Evolutionary conservation across 2,329 filamentous ascomycete genomes (phyloP).

Genomic region (Penicillium italicum): DNA sequence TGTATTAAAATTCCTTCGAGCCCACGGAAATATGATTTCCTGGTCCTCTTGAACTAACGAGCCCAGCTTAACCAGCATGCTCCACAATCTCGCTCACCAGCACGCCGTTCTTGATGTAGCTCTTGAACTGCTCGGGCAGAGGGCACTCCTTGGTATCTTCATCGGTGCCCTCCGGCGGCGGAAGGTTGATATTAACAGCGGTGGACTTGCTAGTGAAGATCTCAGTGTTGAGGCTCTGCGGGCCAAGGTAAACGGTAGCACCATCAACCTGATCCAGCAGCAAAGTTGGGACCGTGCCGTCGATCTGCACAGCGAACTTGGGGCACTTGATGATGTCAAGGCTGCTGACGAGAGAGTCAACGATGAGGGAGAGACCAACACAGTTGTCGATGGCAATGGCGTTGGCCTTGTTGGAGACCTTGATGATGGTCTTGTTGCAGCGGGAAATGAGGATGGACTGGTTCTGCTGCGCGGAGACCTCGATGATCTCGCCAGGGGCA

Average conservation of each 20-base stretch:
- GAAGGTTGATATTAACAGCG: conserved; percentile 81
- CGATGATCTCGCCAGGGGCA: conserved; percentile 66
- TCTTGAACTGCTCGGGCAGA: conserved; percentile 86
- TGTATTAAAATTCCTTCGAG: neutral
- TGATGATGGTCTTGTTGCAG: conserved; percentile 86
- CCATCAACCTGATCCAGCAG: conserved; percentile 91
- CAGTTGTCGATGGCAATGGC: conserved; percentile 96
- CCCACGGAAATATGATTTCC: neutral
- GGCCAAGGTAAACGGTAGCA: conserved; percentile 79
- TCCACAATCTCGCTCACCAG: conserved; percentile 92
- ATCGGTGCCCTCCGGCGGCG: conserved; percentile 60
- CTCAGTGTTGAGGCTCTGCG: conserved; percentile 72
- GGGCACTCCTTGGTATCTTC: conserved; percentile 85
- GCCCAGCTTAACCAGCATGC: conserved; percentile 66
- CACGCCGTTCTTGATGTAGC: conserved; percentile 69
- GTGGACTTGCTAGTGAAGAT: conserved; percentile 87
- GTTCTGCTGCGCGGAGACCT: conserved; percentile 74
- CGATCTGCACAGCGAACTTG: conserved; percentile 90
- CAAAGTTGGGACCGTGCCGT: conserved; percentile 80
- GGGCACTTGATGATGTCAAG: conserved; percentile 93
- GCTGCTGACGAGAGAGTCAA: conserved; percentile 84
- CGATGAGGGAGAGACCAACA: conserved; percentile 73
- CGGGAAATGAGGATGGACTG: conserved; percentile 90
- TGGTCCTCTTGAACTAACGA: neutral
- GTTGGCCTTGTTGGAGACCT: conserved; percentile 89